Conservation (phyloP, 805 yeast genomes). For the Yarrowia sp. region DNA sequence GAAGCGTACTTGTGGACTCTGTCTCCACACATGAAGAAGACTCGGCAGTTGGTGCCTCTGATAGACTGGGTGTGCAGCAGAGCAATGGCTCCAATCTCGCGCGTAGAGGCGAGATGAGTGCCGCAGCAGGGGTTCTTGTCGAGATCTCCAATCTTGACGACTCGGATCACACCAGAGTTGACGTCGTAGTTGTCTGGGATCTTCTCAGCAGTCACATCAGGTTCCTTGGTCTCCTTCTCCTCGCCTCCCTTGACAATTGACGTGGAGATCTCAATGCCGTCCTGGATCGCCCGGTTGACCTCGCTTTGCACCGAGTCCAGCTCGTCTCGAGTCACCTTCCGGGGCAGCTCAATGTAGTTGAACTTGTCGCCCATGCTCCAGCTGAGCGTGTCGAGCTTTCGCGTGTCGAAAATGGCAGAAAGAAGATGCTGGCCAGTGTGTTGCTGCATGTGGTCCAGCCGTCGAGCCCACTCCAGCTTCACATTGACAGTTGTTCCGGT, state of each 20-base stretch:
- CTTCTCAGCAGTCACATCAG: conserved; percentile 46
- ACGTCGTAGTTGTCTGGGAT: conserved; percentile 74
- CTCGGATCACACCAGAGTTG: conserved; percentile 68
- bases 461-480: conserved; percentile 64
- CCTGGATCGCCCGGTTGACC: conserved; percentile 57
- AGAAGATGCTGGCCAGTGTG: conserved; percentile 87
- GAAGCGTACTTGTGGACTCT: conserved; percentile 56
- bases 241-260: too few relatives aligned
- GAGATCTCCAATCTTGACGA: conserved; percentile 65
- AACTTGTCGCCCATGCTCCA: conserved; percentile 74
- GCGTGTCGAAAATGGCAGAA: conserved; percentile 70
- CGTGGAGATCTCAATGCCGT: conserved; percentile 47
- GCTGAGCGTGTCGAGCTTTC: conserved; percentile 61
- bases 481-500: conserved; percentile 58
- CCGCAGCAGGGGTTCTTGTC: conserved; percentile 89
- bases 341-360: conserved; percentile 71
- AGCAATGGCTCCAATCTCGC: conserved; percentile 64
- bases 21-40: conserved; percentile 71
- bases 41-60: conserved; percentile 67
- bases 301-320: conserved; percentile 49
- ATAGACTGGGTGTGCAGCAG: conserved; percentile 66
- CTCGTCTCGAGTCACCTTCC: conserved; percentile 55
- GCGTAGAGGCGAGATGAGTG: conserved; percentile 68
- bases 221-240: conserved; percentile 41
- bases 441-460: conserved; percentile 86